Evolutionary conservation across 176 grass and related monocot genomes (phyloP).

Genomic region (Triticum aestivum): IWGSC_CS_RefSeq_v2.1 NC_057813.1:137146913-137147412

Average conservation of each 20-base stretch:
- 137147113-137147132: not conserved
- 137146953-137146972: not conserved
- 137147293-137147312: not conserved
- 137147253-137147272: not conserved
- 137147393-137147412: no score
- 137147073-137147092: not conserved
- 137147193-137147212: not conserved
- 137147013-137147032: not conserved
- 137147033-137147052: not conserved
- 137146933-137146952: not conserved
- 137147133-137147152: not conserved
- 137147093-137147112: not conserved
- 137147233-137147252: not conserved
- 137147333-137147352: not conserved
- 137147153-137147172: not conserved
- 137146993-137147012: not conserved
- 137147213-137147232: not conserved
- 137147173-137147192: not conserved
- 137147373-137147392: not conserved
- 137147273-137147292: not conserved
- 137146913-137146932: not conserved
- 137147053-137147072: not conserved
- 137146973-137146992: not conserved
- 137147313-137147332: not conserved
- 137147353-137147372: not conserved